Percentiles rank a stretch among this genome's conserved stretches.
phyloP scores from a whole-genome alignment of 2,329 filamentous ascomycete species.

The Endoconidiophora laricicola region DNA sequence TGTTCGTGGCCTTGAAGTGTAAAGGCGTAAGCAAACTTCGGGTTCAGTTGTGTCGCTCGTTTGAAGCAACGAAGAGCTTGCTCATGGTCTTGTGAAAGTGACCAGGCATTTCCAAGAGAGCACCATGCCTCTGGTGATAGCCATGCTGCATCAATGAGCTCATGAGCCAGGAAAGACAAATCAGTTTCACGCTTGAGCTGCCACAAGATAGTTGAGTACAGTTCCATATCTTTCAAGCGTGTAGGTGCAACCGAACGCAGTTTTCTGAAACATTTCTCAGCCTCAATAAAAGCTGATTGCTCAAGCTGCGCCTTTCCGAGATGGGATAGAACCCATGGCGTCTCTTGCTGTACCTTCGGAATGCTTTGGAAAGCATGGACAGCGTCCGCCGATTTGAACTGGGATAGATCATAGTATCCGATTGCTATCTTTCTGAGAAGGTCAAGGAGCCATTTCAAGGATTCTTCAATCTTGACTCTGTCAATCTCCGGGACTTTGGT shows the following conservation, averaged over 20 bases:
- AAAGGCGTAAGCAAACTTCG: slow-evolving; percentile 86
- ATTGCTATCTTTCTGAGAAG: slow-evolving; percentile 66
- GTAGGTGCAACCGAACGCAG: slow-evolving; percentile 68
- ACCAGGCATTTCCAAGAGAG: slow-evolving; percentile 86
- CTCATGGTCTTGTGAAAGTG: slow-evolving; percentile 79
- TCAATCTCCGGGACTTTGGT: slow-evolving; percentile 33
- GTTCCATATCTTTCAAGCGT: slow-evolving; percentile 85
- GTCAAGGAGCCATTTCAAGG: slow-evolving; percentile 59
- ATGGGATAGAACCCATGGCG: slow-evolving; percentile 82
- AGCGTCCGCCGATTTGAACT: slow-evolving; percentile 64
- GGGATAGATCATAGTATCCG: slow-evolving; percentile 62
- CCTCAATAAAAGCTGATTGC: slow-evolving; percentile 68
- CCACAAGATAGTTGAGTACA: slow-evolving; percentile 99
- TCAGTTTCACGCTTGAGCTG: slow-evolving; percentile 86
- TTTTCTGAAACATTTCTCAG: slow-evolving; percentile 70
- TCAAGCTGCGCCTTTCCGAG: slow-evolving; percentile 87
- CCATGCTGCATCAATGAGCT: slow-evolving; percentile 73
- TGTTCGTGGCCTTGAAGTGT: slow-evolving; percentile 94
- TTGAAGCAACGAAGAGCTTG: slow-evolving; percentile 91
- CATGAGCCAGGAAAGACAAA: slow-evolving; percentile 79
- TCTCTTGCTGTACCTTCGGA: slow-evolving; percentile 62
- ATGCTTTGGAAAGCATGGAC: slow-evolving; percentile 57
- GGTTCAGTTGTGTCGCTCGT: slow-evolving; percentile 76
- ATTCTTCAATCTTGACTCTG: slow-evolving; percentile 52
- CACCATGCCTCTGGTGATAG: slow-evolving; percentile 93